Evolutionary conservation across 306 rosid genomes (phyloP).

Genomic region (Cicer arietinum): DNA sequence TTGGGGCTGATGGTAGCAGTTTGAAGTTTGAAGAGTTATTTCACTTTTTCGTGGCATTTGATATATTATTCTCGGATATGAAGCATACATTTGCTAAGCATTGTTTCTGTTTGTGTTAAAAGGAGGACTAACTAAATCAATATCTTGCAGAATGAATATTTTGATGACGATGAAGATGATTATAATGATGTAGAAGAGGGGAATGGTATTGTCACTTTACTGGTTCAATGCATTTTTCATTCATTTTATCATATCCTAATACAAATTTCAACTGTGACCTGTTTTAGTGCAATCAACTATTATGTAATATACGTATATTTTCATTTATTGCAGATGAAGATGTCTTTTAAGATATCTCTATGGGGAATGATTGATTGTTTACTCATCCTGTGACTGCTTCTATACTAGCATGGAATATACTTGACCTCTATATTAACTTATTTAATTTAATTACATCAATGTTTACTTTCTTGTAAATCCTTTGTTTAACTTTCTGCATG

Average conservation of each 20-base stretch:
- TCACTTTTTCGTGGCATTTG: background rate
- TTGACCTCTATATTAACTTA: background rate
- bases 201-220: conserved; percentile 47
- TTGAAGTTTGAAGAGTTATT: background rate
- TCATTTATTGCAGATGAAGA: conserved; percentile 52
- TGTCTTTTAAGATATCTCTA: conserved; percentile 28
- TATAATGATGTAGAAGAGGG: conserved; percentile 49
- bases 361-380: conserved; percentile 32
- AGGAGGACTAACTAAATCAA: conserved; percentile 24
- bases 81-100: conserved; percentile 14
- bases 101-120: conserved; percentile 20
- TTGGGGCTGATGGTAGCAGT: background rate
- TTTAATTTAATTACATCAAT: background rate
- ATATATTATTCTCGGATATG: conserved; percentile 19
- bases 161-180: conserved; percentile 66
- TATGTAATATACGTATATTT: conserved; percentile 11
- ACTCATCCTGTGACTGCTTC: conserved; percentile 1
- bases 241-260: conserved; percentile 11
- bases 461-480: background rate
- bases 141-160: conserved; percentile 55
- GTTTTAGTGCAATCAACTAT: conserved; percentile 6
- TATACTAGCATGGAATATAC: conserved; percentile 2
- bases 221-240: conserved; percentile 25
- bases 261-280: conserved; percentile 14
- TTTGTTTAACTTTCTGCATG: background rate